Evolutionary conservation across 169 alveolate species (phyloP).

Genomic region (Cryptosporidium parvum): DNA sequence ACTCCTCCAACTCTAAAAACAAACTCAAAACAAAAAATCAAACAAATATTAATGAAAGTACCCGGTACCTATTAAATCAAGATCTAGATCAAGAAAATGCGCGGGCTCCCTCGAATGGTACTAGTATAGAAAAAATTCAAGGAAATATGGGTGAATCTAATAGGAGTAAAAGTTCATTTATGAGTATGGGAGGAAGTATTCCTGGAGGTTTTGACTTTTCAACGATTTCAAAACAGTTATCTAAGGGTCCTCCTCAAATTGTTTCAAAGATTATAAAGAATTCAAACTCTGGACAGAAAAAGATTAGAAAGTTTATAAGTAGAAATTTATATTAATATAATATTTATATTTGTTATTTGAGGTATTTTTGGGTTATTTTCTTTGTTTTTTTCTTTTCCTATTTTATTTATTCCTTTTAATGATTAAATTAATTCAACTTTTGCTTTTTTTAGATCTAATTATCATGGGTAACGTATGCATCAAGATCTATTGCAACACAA

Average conservation of each 20-base stretch:
- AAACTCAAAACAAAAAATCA: background rate
- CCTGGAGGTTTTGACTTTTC: slow-evolving; percentile 1
- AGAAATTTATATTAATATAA: background rate
- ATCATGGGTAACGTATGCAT: slow-evolving; percentile 88
- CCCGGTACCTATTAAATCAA: background rate
- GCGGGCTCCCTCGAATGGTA: background rate
- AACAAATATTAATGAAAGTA: background rate
- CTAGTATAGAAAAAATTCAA: background rate
- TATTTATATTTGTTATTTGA: background rate
- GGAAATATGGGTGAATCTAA: background rate
- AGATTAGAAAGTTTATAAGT: slow-evolving; percentile 4
- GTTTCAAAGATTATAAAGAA: slow-evolving; percentile 46
- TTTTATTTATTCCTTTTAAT: background rate
- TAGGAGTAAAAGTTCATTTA: background rate
- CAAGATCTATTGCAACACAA: slow-evolving; percentile 92
- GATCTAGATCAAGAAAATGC: background rate
- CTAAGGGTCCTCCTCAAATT: slow-evolving; percentile 22
- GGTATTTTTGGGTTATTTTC: too few relatives aligned
- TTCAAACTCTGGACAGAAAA: slow-evolving; percentile 17
- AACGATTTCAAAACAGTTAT: slow-evolving; percentile 13
- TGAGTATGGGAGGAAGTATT: background rate
- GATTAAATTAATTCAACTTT: background rate
- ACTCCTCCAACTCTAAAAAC: background rate
- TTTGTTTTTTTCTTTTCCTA: too few relatives aligned
- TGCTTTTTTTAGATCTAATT: background rate